Base-by-base conservation (phyloP, 2,329 filamentous ascomycete species). In the Colletotrichum eremochloae region DNA sequence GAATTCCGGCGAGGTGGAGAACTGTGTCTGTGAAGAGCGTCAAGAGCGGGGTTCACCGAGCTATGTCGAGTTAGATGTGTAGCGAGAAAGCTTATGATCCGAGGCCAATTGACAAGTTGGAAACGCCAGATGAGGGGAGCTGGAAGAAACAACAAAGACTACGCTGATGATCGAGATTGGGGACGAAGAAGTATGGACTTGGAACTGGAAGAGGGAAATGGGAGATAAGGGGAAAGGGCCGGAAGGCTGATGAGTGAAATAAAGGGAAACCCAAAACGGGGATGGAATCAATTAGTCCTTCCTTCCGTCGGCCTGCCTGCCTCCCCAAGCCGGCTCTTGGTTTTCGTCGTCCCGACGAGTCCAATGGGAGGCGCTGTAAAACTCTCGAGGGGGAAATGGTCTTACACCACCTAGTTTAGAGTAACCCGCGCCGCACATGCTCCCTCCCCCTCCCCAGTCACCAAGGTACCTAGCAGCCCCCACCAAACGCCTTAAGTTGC, bases 31-130 rank as follows among this genome's bases (percentile, higher is more conserved):
- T 55, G 33, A 40, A 55, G 46, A 24, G 46, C 46, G 46, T 48
- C 18, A 24, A 56, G 64, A 52, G 56, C 42, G 68, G 63, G 53
- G 53, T 57, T 57, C 53, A 14, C 7, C 9, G 20, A 57, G 63
- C 48, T 67, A 52, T n/a, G 20, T 50, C 50, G 29, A 57, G 18
- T 57, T 33, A 38, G n/a, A 36, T 5, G 33, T 38, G 11, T 40
- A 40, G 53, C 53, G 12, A 24, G 29, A 52, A 62, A 53, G 44
- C 68, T 63, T 68, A 63, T 50, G 44, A 18, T 62, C 38, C n/a
- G 48, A 67, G 63, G 42, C 52, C 68, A 71, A 63, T 71, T 53
- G 64, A 53, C 55, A 38, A 52, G 36, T 29, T 7, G 24, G 24
- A 31, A 50, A 33, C 11, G 14, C 33, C 31, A 52, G 8, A 62